These are phyloP conservation scores for Ustilago trichophora DNA, from an alignment of 1,284 basidiomycete genomes.

Conservation along the genomic window DNA sequence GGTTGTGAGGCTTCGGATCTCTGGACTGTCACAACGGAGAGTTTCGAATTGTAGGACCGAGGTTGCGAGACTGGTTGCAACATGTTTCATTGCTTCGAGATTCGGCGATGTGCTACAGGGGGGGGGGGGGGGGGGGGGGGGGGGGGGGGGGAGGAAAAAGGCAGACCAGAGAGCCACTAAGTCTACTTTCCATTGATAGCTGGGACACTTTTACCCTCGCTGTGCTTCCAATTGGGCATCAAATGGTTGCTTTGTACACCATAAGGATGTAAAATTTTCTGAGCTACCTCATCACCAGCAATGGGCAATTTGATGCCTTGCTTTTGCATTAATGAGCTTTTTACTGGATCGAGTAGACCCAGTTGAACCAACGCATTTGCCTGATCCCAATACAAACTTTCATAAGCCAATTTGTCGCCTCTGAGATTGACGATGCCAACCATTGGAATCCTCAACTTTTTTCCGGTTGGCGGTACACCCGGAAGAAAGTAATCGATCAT, in stretches of 20 bases:
- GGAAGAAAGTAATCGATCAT: conserved; percentile 35
- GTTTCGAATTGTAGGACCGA: too few relatives aligned
- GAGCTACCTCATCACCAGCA: conserved; percentile 27
- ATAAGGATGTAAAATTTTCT: conserved; percentile 38
- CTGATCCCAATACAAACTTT: conserved; percentile 41
- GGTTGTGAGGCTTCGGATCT: too few relatives aligned
- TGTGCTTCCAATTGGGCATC: conserved; percentile 37
- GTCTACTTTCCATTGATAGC: background rate
- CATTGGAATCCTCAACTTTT: conserved; percentile 27
- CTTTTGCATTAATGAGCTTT: conserved; percentile 9
- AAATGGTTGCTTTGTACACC: conserved; percentile 23
- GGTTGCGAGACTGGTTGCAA: too few relatives aligned
- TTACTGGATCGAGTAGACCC: conserved; percentile 13
- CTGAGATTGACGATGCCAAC: conserved; percentile 39
- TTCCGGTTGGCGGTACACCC: conserved; percentile 25
- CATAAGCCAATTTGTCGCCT: conserved; percentile 37
- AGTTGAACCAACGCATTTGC: conserved; percentile 28
- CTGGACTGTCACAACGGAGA: too few relatives aligned
- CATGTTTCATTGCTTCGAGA: too few relatives aligned
- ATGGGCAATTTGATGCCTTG: conserved; percentile 12
- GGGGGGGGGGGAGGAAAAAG: too few relatives aligned
- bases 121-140: too few relatives aligned
- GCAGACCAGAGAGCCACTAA: too few relatives aligned
- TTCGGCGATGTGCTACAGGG: too few relatives aligned
- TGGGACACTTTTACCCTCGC: conserved; percentile 14